Base-by-base conservation (phyloP, 108 stramenopile genomes). In the Cylindrotheca fusiformis region DNA sequence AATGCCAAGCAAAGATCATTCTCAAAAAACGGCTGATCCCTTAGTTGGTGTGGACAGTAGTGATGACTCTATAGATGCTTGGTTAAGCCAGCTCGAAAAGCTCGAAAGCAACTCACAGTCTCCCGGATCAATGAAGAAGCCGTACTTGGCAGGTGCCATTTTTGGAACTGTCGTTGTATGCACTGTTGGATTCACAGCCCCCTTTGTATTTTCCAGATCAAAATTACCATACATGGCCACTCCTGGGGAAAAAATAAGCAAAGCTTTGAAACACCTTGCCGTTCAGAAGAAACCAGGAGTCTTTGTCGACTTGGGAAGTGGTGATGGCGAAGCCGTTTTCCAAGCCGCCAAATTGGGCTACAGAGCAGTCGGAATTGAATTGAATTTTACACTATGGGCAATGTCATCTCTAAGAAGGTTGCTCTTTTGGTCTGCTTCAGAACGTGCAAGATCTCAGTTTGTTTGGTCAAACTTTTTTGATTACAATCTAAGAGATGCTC, bases 141-240 rank as follows among this genome's bases (percentile, higher is more conserved):
- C 36, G 14, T 14, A 14, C 14, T 10, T 41, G 6, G 36, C 10
- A 14, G 36, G 36, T 6, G 36, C 36, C 14, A 41, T 41, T 10
- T 41, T 41, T 41, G 36, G 36, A 14, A 41, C 36, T 14, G 14
- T 41, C 14, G 36, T 88, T 45, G 47, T 80, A 18, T 77, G 65
- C 10, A 58, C 78, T 28, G 14, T 83, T n/a, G 85, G 72, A 32
- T 51, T 84, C 8, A 85, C 74, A 33, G 65, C 74, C 55, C 90
- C 90, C 18, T 91, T 91, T 73, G 64, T 91, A 0, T 65, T 77
- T 3, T 53, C 76, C 12, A 65, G 75, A 22, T 81, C 80, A 12
- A 60, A 62, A 25, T 58, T 86, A 33, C 90, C 90, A 1, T 91
- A 85, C 75, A 91, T 91, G 90, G 81, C 86, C 20, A 87, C 90